These are phyloP conservation scores for Venturia pyrina DNA, from an alignment of 2,329 filamentous ascomycete species.

Conservation along the genomic window DNA sequence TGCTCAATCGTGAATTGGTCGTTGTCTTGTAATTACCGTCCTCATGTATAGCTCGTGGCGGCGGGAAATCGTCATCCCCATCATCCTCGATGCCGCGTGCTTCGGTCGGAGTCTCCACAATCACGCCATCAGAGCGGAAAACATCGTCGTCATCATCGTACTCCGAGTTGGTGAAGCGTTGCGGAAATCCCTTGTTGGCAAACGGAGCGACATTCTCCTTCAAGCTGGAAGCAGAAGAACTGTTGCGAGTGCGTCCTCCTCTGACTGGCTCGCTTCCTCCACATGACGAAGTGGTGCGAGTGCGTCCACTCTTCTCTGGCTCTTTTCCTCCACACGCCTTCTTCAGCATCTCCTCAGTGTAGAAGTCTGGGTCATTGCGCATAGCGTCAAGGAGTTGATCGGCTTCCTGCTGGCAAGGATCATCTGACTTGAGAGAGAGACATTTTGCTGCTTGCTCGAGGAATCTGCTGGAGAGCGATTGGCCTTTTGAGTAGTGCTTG, in stretches of 20 bases:
- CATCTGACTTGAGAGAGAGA: not conserved
- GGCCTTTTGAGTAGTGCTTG: constrained; percentile 4
- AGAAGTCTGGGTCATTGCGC: constrained; percentile 2
- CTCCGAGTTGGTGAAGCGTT: not conserved
- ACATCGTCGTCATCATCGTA: not conserved
- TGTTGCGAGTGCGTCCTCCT: not conserved
- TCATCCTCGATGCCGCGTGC: constrained; percentile 5
- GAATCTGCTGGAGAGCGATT: not conserved
- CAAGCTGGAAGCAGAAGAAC: not conserved
- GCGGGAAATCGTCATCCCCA: not conserved
- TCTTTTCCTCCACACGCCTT: not conserved
- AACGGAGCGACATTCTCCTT: not conserved
- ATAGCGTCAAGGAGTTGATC: not conserved
- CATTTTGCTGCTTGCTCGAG: not conserved
- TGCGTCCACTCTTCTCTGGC: not conserved
- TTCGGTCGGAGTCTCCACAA: not conserved
- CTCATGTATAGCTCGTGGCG: not conserved
- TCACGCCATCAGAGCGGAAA: not conserved
- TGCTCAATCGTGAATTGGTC: not conserved
- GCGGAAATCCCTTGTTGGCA: not conserved
- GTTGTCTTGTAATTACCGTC: constrained; percentile 1
- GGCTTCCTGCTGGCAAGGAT: not conserved
- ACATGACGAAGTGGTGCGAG: not conserved
- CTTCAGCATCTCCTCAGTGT: constrained; percentile 1
- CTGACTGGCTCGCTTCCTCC: not conserved